A percentile compares a stretch with the other conserved stretches of the same genome.
These are phyloP conservation scores for Candida palmyrensis DNA, from an alignment of 805 yeast genomes.

Conservation along the genomic window DNA sequence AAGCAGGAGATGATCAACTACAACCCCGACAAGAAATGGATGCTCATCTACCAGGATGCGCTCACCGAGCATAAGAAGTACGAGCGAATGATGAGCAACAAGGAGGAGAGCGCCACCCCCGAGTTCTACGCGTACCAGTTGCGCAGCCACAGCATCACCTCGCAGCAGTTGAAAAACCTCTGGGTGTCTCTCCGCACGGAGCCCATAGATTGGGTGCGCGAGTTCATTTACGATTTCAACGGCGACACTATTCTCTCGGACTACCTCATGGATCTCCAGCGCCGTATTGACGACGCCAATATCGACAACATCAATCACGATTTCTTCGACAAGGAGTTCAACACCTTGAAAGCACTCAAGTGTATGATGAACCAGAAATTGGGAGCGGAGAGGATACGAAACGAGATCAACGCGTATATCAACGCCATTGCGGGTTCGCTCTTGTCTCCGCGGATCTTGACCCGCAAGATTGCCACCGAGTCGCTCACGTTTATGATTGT, in stretches of 20 bases:
- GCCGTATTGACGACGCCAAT: slow-evolving; percentile 30
- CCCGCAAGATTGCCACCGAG: slow-evolving; percentile 78
- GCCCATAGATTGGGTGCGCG: slow-evolving; percentile 72
- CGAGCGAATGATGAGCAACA: slow-evolving; percentile 17
- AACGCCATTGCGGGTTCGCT: slow-evolving; percentile 68
- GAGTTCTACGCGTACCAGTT: slow-evolving; percentile 72
- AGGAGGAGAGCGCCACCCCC: slow-evolving; percentile 45
- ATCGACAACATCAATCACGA: slow-evolving; percentile 41
- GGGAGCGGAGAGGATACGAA: slow-evolving; percentile 55
- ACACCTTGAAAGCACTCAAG: slow-evolving; percentile 72
- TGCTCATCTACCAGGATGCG: slow-evolving; percentile 82
- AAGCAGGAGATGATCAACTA: slow-evolving; percentile 72
- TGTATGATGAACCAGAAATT: slow-evolving; percentile 61
- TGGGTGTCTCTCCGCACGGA: slow-evolving; percentile 94
- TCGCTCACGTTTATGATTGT: slow-evolving; percentile 50
- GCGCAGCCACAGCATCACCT: slow-evolving; percentile 62
- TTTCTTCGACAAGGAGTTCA: slow-evolving; percentile 64
- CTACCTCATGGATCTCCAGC: slow-evolving; percentile 46
- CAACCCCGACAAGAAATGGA: slow-evolving; percentile 80
- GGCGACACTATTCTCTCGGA: slow-evolving; percentile 77
- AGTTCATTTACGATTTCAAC: slow-evolving; percentile 64
- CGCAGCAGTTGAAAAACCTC: slow-evolving; percentile 70
- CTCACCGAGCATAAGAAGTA: slow-evolving; percentile 66
- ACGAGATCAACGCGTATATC: slow-evolving; percentile 39
- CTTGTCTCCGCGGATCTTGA: slow-evolving; percentile 66